Evolutionary conservation across 2,329 filamentous ascomycete genomes (phyloP).

Genomic region (Penicillium sp.): DNA sequence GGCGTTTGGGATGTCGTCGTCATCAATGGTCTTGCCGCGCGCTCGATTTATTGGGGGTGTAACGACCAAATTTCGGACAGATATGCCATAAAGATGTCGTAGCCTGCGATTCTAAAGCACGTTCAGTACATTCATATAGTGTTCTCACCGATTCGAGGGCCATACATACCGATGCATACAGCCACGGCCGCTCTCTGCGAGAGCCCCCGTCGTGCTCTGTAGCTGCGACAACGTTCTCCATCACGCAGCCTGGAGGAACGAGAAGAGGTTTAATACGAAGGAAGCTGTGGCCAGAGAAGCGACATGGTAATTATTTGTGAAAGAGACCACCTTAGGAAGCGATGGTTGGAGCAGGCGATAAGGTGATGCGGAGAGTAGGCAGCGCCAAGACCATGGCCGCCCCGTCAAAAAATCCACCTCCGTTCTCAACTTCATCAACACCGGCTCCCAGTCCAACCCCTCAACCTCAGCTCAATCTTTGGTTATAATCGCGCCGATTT

Average conservation of each 20-base stretch:
- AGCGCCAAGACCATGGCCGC: conserved; percentile 26
- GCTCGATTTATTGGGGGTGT: conserved; percentile 52
- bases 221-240: conserved; percentile 16
- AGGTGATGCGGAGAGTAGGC: conserved; percentile 26
- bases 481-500: background rate
- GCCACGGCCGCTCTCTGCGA: conserved; percentile 51
- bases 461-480: background rate
- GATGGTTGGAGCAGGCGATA: conserved; percentile 14
- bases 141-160: background rate
- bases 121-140: conserved; percentile 13
- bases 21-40: conserved; percentile 69
- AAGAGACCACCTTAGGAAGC: background rate
- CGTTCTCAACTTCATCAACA: conserved; percentile 19
- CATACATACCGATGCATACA: conserved; percentile 55
- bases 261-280: background rate
- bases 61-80: conserved; percentile 80
- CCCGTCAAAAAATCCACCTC: conserved; percentile 39
- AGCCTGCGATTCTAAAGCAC: conserved; percentile 73
- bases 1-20: conserved; percentile 68
- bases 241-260: background rate
- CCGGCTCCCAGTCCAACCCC: conserved; percentile 1
- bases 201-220: conserved; percentile 28
- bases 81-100: conserved; percentile 83
- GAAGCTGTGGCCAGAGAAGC: background rate
- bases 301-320: background rate